Base-by-base conservation (phyloP, 2,329 filamentous ascomycete species). In the Hortaea sp. region DNA sequence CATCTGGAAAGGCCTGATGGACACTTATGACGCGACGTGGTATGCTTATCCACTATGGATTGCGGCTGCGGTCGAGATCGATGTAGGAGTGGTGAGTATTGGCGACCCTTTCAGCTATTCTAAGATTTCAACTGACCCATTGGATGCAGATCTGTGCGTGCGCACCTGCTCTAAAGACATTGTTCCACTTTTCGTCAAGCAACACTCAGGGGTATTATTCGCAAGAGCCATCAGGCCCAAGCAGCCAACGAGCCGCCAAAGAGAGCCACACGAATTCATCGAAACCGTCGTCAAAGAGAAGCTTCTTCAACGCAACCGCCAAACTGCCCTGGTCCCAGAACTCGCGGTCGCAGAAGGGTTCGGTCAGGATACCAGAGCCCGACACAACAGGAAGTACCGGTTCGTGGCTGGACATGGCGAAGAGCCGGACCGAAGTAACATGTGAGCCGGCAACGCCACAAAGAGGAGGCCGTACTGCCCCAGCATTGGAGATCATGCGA, bases 11-110 rank as follows among this genome's bases (percentile, higher is more conserved):
- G 28, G 61, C 11, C 51, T 72, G 5, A 59, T 70, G 5, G 53
- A 51, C 2, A 66, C 61, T 44, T 71, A 66, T 49, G 70, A 73
- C 43, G 61, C 63, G 45, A 70, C 68, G 2, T 72, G 69, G 70
- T 67, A 62, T 44, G 60, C 66, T 4, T 71, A 69, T 57, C 66
- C 67, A 5, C 55, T 72, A 0, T 73, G 69, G 67, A 71, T 72
- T n/a, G 63, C 63, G 39, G 68, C 69, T 4, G 64, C 67, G 0
- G 64, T 73, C 2, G 70, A 73, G 51, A 67, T 72, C 6, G 68
- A 73, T 20, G 37, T 45, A 7, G 43, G 27, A 11, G 37, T 45
- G 13, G 43, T 45, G 29, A 40, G 28, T 40, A 13, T 20, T 9
- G 20, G 20, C 20, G 20, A 20, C 20, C 20, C 20, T 20, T 20